A percentile compares a stretch with the other conserved stretches of the same genome.
Evolutionary conservation across 352 stramenopile species (phyloP).

Genomic region (Phytopythium cucurbitacearum): DNA sequence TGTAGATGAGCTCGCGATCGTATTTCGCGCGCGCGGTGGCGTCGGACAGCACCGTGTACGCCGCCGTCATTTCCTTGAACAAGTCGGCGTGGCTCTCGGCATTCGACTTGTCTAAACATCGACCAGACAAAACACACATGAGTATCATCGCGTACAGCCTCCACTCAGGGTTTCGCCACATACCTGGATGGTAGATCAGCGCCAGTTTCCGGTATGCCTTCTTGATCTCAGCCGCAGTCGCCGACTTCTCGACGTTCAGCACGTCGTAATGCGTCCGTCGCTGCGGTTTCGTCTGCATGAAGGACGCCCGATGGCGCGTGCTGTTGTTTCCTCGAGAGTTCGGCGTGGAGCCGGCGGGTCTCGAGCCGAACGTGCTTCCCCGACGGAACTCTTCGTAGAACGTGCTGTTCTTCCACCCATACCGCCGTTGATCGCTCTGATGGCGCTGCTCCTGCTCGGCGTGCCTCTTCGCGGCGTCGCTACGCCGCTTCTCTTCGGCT

Average conservation of each 20-base stretch:
- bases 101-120: slow-evolving; percentile 66
- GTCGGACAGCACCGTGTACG: slow-evolving; percentile 83
- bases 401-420: slow-evolving; percentile 44
- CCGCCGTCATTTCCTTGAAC: slow-evolving; percentile 86
- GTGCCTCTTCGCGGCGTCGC: slow-evolving; percentile 36
- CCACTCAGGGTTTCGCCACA: neutral
- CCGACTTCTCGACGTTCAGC: slow-evolving; percentile 49
- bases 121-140: slow-evolving; percentile 4
- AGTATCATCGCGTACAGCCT: neutral
- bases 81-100: slow-evolving; percentile 49
- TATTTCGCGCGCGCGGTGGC: slow-evolving; percentile 48
- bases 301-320: slow-evolving; percentile 16
- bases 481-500: slow-evolving; percentile 27
- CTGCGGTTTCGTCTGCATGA: slow-evolving; percentile 27
- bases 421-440: slow-evolving; percentile 21
- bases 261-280: slow-evolving; percentile 78
- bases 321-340: slow-evolving; percentile 7
- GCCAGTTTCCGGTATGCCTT: slow-evolving; percentile 89
- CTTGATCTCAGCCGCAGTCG: slow-evolving; percentile 74
- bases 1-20: slow-evolving; percentile 65
- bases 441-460: slow-evolving; percentile 43
- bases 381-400: slow-evolving; percentile 50
- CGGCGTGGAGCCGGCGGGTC: slow-evolving; percentile 14
- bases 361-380: slow-evolving; percentile 11
- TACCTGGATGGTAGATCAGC: slow-evolving; percentile 84